Evolutionary conservation across 805 yeast species (phyloP).

Genomic region (Hanseniaspora nectarophila): DNA sequence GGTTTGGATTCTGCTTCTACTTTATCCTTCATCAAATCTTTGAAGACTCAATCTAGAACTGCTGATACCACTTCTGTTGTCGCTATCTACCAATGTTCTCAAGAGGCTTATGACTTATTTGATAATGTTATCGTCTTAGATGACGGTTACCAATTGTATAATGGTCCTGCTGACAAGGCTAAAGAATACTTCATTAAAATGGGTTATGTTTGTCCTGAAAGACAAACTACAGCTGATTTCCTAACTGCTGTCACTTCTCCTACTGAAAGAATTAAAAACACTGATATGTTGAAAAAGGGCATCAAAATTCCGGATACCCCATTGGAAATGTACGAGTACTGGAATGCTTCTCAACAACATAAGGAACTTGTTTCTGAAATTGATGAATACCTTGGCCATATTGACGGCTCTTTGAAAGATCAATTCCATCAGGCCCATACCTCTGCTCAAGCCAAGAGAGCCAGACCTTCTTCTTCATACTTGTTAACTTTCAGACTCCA

Average conservation of each 20-base stretch:
- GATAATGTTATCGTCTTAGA: conserved; percentile 52
- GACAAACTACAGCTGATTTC: conserved; percentile 63
- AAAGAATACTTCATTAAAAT: conserved; percentile 46
- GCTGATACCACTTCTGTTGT: conserved; percentile 46
- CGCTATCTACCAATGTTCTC: conserved; percentile 60
- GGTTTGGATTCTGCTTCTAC: conserved; percentile 82
- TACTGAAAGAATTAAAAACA: conserved; percentile 37
- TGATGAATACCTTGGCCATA: conserved; percentile 30
- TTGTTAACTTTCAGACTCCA: conserved; percentile 43
- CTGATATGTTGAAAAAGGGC: conserved; percentile 33
- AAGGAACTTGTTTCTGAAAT: conserved; percentile 35
- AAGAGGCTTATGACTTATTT: conserved; percentile 51
- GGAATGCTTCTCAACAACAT: conserved; percentile 43
- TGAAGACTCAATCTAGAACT: conserved; percentile 49
- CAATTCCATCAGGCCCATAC: conserved; percentile 33
- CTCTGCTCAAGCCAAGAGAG: conserved; percentile 41
- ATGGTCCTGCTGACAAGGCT: conserved; percentile 47
- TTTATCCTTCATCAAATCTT: conserved; percentile 54
- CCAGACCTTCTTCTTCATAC: conserved; percentile 41
- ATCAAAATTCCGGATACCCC: conserved; percentile 48
- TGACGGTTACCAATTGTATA: conserved; percentile 51
- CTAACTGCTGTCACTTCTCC: conserved; percentile 61
- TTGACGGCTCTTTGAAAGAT: conserved; percentile 20
- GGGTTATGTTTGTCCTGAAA: conserved; percentile 53
- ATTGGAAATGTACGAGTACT: conserved; percentile 46